These are phyloP conservation scores for Fusarium sororula DNA, from an alignment of 2,329 filamentous ascomycete species.

Conservation along the genomic window DNA sequence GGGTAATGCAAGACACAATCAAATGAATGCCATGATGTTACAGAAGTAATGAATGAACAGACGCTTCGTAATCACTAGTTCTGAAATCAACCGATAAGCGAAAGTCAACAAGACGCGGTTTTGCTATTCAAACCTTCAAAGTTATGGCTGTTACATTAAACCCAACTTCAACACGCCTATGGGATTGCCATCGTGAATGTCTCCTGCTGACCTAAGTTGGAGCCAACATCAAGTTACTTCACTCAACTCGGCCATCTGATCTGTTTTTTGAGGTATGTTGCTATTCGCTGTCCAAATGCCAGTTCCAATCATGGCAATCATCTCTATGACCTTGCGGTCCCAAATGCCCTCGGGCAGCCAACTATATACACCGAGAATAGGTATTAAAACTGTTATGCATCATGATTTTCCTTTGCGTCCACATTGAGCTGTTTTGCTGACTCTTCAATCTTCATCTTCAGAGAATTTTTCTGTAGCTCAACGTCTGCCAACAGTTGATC, in stretches of 20 bases:
- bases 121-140: not conserved
- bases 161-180: not conserved
- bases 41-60: not conserved
- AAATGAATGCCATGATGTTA: not conserved
- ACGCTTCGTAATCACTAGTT: not conserved
- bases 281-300: constrained; percentile 34
- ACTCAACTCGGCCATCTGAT: not conserved
- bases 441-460: not conserved
- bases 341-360: constrained; percentile 31
- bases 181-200: constrained; percentile 4
- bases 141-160: not conserved
- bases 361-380: constrained; percentile 44
- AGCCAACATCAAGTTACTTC: not conserved
- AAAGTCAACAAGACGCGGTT: not conserved
- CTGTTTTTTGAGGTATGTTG: not conserved
- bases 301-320: constrained; percentile 29
- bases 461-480: not conserved
- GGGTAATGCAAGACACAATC: constrained; percentile 12
- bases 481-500: not conserved
- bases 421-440: not conserved
- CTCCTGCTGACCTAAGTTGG: constrained; percentile 4
- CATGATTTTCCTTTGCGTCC: constrained; percentile 28
- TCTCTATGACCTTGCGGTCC: constrained; percentile 32
- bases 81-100: not conserved
- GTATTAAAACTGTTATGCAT: constrained; percentile 44